Base-by-base conservation (phyloP, 2,329 filamentous ascomycete species). In the Penicillium sp. region DNA sequence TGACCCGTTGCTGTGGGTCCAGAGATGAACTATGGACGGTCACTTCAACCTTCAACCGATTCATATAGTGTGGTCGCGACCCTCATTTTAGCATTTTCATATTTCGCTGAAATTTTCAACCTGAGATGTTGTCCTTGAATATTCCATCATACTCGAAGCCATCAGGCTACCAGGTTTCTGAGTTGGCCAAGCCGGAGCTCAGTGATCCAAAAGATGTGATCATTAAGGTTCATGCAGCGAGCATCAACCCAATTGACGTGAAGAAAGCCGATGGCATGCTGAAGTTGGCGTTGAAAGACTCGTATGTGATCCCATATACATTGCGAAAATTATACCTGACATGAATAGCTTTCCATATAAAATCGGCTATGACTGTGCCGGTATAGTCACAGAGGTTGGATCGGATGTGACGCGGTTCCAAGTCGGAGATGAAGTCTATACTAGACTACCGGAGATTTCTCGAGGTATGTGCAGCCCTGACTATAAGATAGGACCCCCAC, bases 191-290 rank as follows among this genome's bases (percentile, higher is more conserved):
- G 25, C 65, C 65, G 7, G 55, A 59, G 23, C 41, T 68, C 11
- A 43, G 40, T 13, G 55, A 55, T 31, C 25, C 55, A 5, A 60
- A 65, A n/a, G 65, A 68, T 55, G 65, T 68, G 23, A 52, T 75
- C 16, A 75, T 81, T 39, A 73, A 69, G 47, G 76, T 80, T 9
- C 68, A 77, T 52, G 77, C 78, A 4, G 77, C 77, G 0, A 75
- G 72, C 45, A 68, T 80, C 40, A 80, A 81, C 57, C 77, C 79
- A 0, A 67, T 80, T 3, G 78, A 81, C 65, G 70, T 79, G 4
- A 76, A 76, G 58, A 73, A 72, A 50, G 78, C 76, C 0, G 64
- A 65, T 16, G 76, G 76, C 0, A 58, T 68, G 0, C 55, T 75
- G 38, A 77, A 76, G 47, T 15, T 67, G 11, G 67, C 67, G 7